phyloP scores from a whole-genome alignment of 2,329 filamentous ascomycete species.

The Beauveria australis region DNA sequence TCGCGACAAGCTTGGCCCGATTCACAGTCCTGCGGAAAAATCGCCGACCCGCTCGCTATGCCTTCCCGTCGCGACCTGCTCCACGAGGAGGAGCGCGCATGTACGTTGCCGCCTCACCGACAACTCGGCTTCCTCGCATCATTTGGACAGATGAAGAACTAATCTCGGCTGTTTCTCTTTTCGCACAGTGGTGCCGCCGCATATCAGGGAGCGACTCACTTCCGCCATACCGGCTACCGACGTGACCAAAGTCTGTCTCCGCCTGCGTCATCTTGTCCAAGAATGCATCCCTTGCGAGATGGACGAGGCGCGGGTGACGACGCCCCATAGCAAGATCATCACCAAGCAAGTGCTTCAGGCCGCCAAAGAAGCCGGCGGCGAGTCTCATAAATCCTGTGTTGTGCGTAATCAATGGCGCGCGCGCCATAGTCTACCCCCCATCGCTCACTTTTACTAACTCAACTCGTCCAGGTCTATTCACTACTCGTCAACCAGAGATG shows the following conservation, averaged over 20 bases:
- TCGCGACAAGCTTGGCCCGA: background rate
- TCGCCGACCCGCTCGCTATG: background rate
- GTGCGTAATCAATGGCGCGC: conserved; percentile 25
- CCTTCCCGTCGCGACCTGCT: conserved; percentile 7
- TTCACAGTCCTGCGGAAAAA: background rate
- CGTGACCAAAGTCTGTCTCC: conserved; percentile 83
- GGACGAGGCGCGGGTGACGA: conserved; percentile 64
- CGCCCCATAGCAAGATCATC: conserved; percentile 77
- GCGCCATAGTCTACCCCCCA: no score
- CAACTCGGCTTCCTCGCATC: background rate
- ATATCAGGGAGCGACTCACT: conserved; percentile 48
- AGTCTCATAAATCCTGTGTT: conserved; percentile 68
- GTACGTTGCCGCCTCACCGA: background rate
- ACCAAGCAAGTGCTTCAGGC: conserved; percentile 71
- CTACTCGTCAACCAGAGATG: conserved; percentile 63
- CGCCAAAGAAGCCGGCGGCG: conserved; percentile 71
- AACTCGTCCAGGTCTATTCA: conserved; percentile 50
- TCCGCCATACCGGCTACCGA: conserved; percentile 67
- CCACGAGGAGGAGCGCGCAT: conserved; percentile 11
- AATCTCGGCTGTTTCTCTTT: background rate
- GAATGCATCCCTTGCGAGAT: conserved; percentile 86
- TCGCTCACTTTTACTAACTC: background rate
- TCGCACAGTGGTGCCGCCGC: conserved; percentile 54
- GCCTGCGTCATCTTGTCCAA: conserved; percentile 84
- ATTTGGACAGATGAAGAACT: no score